These are phyloP conservation scores for Aspergillus candidus DNA, from an alignment of 2,329 filamentous ascomycete genomes.

Conservation along the genomic window DNA sequence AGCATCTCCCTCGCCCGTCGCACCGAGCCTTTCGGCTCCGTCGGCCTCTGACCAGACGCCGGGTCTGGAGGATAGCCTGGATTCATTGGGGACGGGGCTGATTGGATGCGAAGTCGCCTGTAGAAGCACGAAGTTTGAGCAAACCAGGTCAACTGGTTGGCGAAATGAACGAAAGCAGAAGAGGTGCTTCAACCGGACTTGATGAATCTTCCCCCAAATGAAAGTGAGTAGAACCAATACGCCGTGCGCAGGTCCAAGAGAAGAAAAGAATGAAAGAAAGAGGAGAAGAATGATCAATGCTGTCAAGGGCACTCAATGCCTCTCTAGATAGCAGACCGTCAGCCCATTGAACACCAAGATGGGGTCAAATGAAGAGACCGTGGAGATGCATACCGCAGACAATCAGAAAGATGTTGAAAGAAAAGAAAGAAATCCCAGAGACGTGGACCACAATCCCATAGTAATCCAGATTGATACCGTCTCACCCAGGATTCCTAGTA, in stretches of 20 bases:
- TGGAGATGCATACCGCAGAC: conserved; percentile 3
- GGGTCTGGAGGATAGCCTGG: conserved; percentile 9
- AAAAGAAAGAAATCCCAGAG: not conserved
- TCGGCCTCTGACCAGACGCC: conserved; percentile 5
- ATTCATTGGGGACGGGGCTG: conserved; percentile 9
- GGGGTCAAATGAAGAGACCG: not conserved
- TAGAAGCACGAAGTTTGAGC: not conserved
- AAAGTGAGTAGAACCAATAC: conserved; percentile 9
- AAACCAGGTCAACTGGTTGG: conserved; percentile 10
- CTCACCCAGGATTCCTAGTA: too few relatives aligned
- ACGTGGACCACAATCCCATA: too few relatives aligned
- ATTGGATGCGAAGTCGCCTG: not conserved
- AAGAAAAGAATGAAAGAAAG: conserved; percentile 11
- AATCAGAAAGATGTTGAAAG: not conserved
- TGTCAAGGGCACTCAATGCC: conserved; percentile 29
- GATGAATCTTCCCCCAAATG: not conserved
- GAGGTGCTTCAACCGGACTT: not conserved
- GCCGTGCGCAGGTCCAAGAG: conserved; percentile 13
- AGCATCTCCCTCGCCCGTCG: conserved; percentile 31
- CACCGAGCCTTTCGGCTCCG: conserved; percentile 27
- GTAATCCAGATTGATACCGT: too few relatives aligned
- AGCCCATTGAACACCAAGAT: conserved; percentile 1
- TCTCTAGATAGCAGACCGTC: conserved; percentile 12
- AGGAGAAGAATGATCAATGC: conserved; percentile 17
- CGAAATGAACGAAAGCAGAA: not conserved